phyloP scores from a whole-genome alignment of 2,329 filamentous ascomycete genomes.

The Phialemonium atrogriseum region DNA sequence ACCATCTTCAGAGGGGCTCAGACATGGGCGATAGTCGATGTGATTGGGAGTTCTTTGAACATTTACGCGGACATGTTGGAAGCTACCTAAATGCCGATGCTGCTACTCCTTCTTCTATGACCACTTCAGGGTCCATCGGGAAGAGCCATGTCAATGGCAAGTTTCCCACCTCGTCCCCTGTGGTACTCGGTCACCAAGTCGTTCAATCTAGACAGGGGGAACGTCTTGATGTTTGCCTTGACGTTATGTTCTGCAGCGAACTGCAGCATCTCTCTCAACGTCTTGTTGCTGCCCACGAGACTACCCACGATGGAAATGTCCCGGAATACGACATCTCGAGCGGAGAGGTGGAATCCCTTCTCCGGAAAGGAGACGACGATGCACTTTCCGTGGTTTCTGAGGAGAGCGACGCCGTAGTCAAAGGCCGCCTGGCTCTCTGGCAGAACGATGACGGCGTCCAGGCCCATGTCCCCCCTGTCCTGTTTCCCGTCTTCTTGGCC shows the following conservation, averaged over 20 bases:
- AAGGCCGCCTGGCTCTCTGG: slow-evolving; percentile 37
- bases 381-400: slow-evolving; percentile 35
- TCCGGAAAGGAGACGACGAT: slow-evolving; percentile 37
- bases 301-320: slow-evolving; percentile 32
- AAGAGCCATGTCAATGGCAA: slow-evolving; percentile 29
- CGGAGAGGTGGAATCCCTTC: slow-evolving; percentile 30
- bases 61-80: slow-evolving; percentile 10
- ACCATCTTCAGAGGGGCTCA: slow-evolving; percentile 10
- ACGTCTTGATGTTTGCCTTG: slow-evolving; percentile 24
- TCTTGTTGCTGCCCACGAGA: slow-evolving; percentile 30
- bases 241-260: slow-evolving; percentile 27
- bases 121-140: slow-evolving; percentile 2
- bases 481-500: slow-evolving; percentile 24
- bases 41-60: slow-evolving; percentile 9
- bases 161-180: slow-evolving; percentile 32
- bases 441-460: slow-evolving; percentile 36
- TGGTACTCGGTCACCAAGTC: slow-evolving; percentile 34
- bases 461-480: slow-evolving; percentile 28
- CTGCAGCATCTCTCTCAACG: slow-evolving; percentile 27
- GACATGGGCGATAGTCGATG: slow-evolving; percentile 11
- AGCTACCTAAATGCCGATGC: slow-evolving; percentile 14
- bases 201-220: slow-evolving; percentile 25
- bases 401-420: slow-evolving; percentile 33
- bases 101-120: too few relatives aligned
- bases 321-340: slow-evolving; percentile 32